Conservation (phyloP, 208 protist species). For the Leishmania turanica region DNA sequence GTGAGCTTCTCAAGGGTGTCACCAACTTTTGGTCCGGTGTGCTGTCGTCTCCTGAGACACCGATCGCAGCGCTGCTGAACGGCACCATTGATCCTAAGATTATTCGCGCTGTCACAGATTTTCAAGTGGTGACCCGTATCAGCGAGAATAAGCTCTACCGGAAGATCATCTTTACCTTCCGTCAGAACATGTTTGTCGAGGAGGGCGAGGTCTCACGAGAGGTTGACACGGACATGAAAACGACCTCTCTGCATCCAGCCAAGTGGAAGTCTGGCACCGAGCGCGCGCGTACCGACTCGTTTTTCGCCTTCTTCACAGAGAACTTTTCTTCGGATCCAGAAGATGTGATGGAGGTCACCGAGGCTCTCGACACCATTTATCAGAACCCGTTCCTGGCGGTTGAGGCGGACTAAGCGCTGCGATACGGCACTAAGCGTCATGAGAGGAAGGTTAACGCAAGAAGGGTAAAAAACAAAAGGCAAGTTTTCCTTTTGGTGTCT, state of each 20-base stretch:
- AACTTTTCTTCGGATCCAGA: constrained; percentile 25
- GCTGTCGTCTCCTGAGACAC: constrained; percentile 39
- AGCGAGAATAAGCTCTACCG: constrained; percentile 45
- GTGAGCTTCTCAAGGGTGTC: constrained; percentile 42
- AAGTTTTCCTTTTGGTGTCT: neutral
- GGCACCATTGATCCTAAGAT: constrained; percentile 83
- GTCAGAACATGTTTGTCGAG: constrained; percentile 76
- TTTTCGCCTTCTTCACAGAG: constrained; percentile 77
- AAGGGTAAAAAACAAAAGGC: neutral
- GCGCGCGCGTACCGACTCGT: constrained; percentile 58
- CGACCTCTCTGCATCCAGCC: constrained; percentile 51
- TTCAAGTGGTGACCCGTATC: constrained; percentile 51
- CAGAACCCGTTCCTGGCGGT: constrained; percentile 77
- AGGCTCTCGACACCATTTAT: constrained; percentile 72
- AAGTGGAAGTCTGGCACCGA: constrained; percentile 83
- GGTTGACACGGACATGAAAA: constrained; percentile 53
- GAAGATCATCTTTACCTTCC: constrained; percentile 56
- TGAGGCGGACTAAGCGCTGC: constrained; percentile 22
- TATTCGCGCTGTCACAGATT: constrained; percentile 64
- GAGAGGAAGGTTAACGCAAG: neutral
- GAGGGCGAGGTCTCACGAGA: constrained; percentile 62
- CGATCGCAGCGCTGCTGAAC: constrained; percentile 57
- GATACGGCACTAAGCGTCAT: constrained; percentile 12
- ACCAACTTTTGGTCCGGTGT: constrained; percentile 70
- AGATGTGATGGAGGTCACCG: constrained; percentile 43